Base-by-base conservation (phyloP, 345 rosid genomes). In the Ailanthus altissimus region DNA sequence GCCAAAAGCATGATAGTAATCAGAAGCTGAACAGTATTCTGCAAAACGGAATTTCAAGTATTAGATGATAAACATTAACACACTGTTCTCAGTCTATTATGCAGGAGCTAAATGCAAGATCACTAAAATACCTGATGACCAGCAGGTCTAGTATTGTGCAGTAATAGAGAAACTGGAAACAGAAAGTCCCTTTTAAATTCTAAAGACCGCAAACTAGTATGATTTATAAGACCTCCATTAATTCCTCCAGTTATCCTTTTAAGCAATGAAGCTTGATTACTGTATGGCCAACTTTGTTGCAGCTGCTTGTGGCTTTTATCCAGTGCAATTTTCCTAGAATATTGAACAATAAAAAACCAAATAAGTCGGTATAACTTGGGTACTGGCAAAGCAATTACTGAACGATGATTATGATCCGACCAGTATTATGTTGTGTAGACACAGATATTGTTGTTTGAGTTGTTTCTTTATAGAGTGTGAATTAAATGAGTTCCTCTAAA, bases 221-320 rank as follows among this genome's bases (percentile, higher is more conserved):
- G 89, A 80, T 88, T 92, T 79, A 96, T 86, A 43, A 96, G 85
- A 61, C 97, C 97, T 76, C 99, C 99, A 70, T 91, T 90, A 75
- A 93, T 87, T 80, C 98, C 97, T 67, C 99, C 92, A 5, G 91
- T 90, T 80, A 93, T 89, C 86, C 87, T 90, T 81, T 93, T 95
- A 75, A 93, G 92, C 86, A 92, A 88, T 83, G 90, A 82, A 16
- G 85, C 87, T 77, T 95, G 97, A 74, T 85, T 89, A 70, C 85
- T 76, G 80, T 80, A 81, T 74, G 88, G 83, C 80, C 75, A 85
- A 80, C 83, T 87, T 74, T 88, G 91, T 72, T 87, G 95, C 79
- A 73, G 85, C 84, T 84, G 94, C 81, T 86, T 82, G 56, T 69
- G 78, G 76, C 78, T 81, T 79, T 86, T 86, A 78, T 81, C 83